Conservation (phyloP, 2,329 filamentous ascomycete species). For the Colletotrichum tofieldiae region DNA sequence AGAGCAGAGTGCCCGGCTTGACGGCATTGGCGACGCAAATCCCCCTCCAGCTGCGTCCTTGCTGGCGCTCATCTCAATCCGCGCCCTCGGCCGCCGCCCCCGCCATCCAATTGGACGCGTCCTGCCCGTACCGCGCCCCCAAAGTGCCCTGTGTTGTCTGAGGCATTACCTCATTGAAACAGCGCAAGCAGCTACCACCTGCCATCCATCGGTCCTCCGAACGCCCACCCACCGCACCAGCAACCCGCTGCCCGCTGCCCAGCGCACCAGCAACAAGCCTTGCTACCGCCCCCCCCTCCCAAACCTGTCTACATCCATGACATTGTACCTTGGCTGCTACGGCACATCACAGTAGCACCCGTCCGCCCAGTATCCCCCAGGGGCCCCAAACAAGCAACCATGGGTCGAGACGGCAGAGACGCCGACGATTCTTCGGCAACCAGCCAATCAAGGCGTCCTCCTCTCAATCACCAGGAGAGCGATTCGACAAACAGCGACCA, state of each 20-base stretch:
- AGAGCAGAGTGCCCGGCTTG: not conserved
- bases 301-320: conserved; percentile 29
- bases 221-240: conserved; percentile 6
- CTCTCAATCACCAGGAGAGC: conserved; percentile 54
- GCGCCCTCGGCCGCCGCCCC: not conserved
- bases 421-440: conserved; percentile 62
- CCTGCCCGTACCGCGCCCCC: not conserved
- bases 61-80: conserved; percentile 6
- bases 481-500: conserved; percentile 56
- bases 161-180: conserved; percentile 41
- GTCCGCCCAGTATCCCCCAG: not conserved
- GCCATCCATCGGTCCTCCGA: conserved; percentile 31
- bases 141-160: not conserved
- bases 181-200: conserved; percentile 23
- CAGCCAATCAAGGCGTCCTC: conserved; percentile 71
- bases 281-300: conserved; percentile 15
- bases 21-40: not conserved
- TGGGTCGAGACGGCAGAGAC: conserved; percentile 62
- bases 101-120: conserved; percentile 25
- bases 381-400: conserved; percentile 47
- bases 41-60: not conserved
- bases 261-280: conserved; percentile 33
- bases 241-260: not conserved
- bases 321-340: conserved; percentile 15
- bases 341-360: not conserved